A percentile compares a stretch with the other conserved stretches of the same genome.
These are phyloP conservation scores for Podospora appendiculata DNA, from an alignment of 495 filamentous ascomycete species.

Conservation along the genomic window DNA sequence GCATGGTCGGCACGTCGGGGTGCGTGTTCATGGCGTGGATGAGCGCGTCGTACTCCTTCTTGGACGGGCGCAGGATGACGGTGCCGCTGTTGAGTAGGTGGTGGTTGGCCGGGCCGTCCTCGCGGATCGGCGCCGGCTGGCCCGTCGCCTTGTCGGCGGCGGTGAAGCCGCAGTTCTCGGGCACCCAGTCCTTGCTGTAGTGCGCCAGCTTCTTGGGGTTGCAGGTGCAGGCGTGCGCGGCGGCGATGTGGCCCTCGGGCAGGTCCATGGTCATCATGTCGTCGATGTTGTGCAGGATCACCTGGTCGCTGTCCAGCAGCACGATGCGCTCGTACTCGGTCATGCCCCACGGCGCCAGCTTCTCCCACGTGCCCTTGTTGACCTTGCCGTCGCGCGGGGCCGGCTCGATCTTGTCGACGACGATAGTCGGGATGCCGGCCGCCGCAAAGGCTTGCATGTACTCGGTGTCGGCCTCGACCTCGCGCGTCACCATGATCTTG, in stretches of 20 bases:
- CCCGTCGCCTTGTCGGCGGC: conserved; percentile 28
- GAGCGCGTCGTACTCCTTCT: conserved; percentile 22
- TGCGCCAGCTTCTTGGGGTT: conserved; percentile 31
- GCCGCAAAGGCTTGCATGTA: conserved; percentile 31
- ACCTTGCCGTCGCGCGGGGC: conserved; percentile 27
- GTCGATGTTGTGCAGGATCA: conserved; percentile 33
- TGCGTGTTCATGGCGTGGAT: conserved; percentile 35
- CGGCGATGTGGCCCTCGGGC: conserved; percentile 26
- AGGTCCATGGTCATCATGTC: conserved; percentile 31
- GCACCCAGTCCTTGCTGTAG: conserved; percentile 29
- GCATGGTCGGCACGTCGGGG: conserved; percentile 30
- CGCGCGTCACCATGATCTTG: conserved; percentile 32
- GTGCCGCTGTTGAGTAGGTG: conserved; percentile 35
- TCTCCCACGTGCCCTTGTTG: conserved; percentile 35
- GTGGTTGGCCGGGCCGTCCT: conserved; percentile 23
- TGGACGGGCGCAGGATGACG: conserved; percentile 26
- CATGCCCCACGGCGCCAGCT: conserved; percentile 33
- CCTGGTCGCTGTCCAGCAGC: conserved; percentile 32
- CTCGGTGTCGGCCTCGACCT: conserved; percentile 29
- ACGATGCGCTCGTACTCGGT: conserved; percentile 35
- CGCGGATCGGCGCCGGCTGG: conserved; percentile 24
- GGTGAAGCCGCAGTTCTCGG: conserved; percentile 31
- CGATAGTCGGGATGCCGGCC: conserved; percentile 32
- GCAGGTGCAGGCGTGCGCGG: conserved; percentile 29
- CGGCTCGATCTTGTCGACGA: conserved; percentile 32